A percentile compares a stretch with the other conserved stretches of the same genome.
phyloP scores from a whole-genome alignment of 2,329 filamentous ascomycete species.

The Aureobasidium sp. region DNA sequence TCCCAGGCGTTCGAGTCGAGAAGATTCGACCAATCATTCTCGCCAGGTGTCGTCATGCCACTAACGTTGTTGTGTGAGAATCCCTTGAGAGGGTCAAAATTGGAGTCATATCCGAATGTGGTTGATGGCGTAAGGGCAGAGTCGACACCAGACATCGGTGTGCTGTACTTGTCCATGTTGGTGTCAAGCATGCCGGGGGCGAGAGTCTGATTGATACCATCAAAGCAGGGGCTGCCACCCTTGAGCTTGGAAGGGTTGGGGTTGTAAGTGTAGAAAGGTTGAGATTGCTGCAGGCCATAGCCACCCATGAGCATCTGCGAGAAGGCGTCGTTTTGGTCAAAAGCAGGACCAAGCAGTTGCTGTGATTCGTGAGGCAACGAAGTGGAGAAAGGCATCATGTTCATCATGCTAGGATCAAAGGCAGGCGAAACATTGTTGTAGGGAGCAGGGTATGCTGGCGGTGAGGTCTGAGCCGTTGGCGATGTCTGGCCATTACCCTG shows the following conservation, averaged over 20 bases:
- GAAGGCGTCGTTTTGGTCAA: slow-evolving; percentile 39
- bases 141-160: slow-evolving; percentile 22
- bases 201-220: slow-evolving; percentile 34
- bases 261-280: slow-evolving; percentile 38
- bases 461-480: slow-evolving; percentile 13
- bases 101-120: slow-evolving; percentile 18
- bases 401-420: slow-evolving; percentile 26
- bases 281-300: slow-evolving; percentile 31
- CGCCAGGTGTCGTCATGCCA: slow-evolving; percentile 20
- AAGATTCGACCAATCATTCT: slow-evolving; percentile 23
- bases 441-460: not conserved
- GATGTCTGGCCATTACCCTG: slow-evolving; percentile 10
- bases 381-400: slow-evolving; percentile 39
- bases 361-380: slow-evolving; percentile 46
- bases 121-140: slow-evolving; percentile 18
- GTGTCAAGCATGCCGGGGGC: slow-evolving; percentile 31
- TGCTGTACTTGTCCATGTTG: slow-evolving; percentile 16
- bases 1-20: slow-evolving; percentile 21
- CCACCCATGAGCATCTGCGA: slow-evolving; percentile 40
- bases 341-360: slow-evolving; percentile 41
- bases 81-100: slow-evolving; percentile 20
- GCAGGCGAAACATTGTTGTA: slow-evolving; percentile 17
- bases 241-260: slow-evolving; percentile 30
- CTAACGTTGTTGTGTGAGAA: slow-evolving; percentile 18
- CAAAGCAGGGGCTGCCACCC: slow-evolving; percentile 21